Conservation (phyloP, 2,329 filamentous ascomycete species). For the Zymoseptoria tritici region DNA sequence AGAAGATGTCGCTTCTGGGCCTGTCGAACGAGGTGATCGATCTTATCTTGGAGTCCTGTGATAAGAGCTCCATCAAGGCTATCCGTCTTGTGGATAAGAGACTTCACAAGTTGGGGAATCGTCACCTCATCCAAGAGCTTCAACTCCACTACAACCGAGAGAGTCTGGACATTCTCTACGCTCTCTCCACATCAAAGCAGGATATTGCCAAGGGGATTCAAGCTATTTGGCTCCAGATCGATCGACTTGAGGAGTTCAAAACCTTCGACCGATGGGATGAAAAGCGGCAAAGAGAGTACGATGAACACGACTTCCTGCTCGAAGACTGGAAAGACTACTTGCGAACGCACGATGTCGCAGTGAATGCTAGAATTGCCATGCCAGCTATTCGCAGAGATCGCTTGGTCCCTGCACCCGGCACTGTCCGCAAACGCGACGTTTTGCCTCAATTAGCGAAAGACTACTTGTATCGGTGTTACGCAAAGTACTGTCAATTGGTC, state of each 20-base stretch:
- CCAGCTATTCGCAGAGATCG: too few relatives aligned
- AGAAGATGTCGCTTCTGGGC: not conserved
- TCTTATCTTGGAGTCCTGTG: not conserved
- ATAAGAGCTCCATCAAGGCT: not conserved
- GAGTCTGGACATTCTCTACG: not conserved
- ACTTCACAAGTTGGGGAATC: not conserved
- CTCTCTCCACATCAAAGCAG: not conserved
- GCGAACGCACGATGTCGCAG: too few relatives aligned
- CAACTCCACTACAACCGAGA: not conserved
- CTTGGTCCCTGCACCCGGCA: too few relatives aligned
- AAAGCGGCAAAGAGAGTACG: too few relatives aligned
- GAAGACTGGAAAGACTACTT: too few relatives aligned
- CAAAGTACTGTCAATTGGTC: too few relatives aligned
- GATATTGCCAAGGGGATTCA: not conserved
- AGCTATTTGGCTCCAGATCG: not conserved
- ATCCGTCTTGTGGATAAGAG: not conserved
- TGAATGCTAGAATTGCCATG: too few relatives aligned
- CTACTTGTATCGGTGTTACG: too few relatives aligned
- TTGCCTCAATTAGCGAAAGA: too few relatives aligned
- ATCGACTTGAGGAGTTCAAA: not conserved
- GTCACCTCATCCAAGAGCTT: not conserved
- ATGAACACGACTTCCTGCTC: too few relatives aligned
- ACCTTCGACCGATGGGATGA: too few relatives aligned
- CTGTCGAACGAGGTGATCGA: not conserved
- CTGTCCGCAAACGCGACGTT: too few relatives aligned